Base-by-base conservation (phyloP, 2,329 filamentous ascomycete species). In the Trichoderma guizhouense region DNA sequence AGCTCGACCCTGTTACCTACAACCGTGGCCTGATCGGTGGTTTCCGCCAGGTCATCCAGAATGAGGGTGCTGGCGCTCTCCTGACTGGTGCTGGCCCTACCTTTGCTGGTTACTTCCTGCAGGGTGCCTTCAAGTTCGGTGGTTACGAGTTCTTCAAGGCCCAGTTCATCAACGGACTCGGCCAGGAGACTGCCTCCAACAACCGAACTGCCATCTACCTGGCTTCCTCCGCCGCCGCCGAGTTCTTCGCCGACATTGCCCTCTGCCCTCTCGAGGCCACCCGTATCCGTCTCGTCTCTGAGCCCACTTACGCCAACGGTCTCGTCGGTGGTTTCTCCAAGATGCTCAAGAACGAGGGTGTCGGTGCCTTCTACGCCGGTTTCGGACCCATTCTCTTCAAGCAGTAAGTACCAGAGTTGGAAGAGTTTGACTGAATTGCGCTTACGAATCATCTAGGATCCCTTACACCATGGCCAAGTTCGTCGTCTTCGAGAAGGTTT, bases 131-230 rank as follows among this genome's bases (percentile, higher is more conserved):
- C 89, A 97, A 97, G 87, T 96, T 96, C 84, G 94, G 94, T 83
- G 94, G 94, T 83, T 97, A 97, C 85, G 94, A 97, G 86, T 91
- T 97, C 86, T 97, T 97, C 92, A 97, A 97, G 91, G 90, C 95
- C 87, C 92, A 96, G 86, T 89, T 86, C 81, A 96, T 97, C 84
- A 92, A 93, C 87, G 74, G 87, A 74, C 84, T 97, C 79, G 94
- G 94, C 80, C 90, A 91, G 82, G 92, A 95, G 84, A 89, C 86
- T 76, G 93, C 93, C 78, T 87, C 87, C 79, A 88, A 93, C 83
- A 93, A 95, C 90, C 89, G 92, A 78, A 94, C 92, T 74, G 90
- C 89, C 76, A 90, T 95, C 84, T 95, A 95, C 88, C 89, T 94
- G 76, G 92, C 88, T 77, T 91, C 90, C 55, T 86, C 90, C 75